Conservation (phyloP, 805 yeast genomes). For the Scheffersomyces ergatensis region DNA sequence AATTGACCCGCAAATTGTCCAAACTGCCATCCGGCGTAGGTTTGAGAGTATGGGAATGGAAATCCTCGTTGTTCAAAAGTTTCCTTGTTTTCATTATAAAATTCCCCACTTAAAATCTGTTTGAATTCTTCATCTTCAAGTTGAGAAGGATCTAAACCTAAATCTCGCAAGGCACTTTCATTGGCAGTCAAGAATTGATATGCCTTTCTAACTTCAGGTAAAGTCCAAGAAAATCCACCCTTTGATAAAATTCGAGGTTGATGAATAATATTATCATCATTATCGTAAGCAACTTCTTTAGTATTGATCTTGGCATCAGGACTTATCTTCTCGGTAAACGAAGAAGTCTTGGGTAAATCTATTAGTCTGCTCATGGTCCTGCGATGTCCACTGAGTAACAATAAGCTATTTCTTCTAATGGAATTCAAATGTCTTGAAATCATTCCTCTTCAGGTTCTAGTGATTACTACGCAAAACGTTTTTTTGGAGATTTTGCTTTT, state of each 20-base stretch:
- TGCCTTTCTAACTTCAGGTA: constrained; percentile 60
- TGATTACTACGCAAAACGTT: no score
- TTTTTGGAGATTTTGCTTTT: no score
- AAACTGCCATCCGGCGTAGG: constrained; percentile 95
- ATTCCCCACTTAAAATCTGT: constrained; percentile 61
- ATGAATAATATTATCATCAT: constrained; percentile 28
- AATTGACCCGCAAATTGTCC: constrained; percentile 96
- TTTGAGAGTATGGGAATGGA: constrained; percentile 81
- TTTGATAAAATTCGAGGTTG: constrained; percentile 39
- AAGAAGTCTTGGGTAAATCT: constrained; percentile 26
- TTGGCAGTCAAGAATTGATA: constrained; percentile 59
- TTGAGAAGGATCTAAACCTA: constrained; percentile 49
- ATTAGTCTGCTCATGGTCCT: constrained; percentile 15
- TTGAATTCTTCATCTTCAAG: constrained; percentile 44
- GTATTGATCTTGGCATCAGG: constrained; percentile 31
- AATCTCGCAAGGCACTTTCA: constrained; percentile 55
- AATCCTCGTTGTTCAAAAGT: constrained; percentile 14
- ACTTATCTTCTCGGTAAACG: constrained; percentile 21
- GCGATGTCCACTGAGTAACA: background rate
- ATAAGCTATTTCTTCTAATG: no score
- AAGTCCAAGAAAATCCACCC: constrained; percentile 72
- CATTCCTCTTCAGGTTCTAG: no score
- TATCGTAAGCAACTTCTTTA: constrained; percentile 22
- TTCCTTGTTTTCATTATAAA: constrained; percentile 28
- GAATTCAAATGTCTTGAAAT: no score